A percentile compares a stretch with the other conserved stretches of the same genome.
phyloP scores from a whole-genome alignment of 805 yeast genomes.

The Saccharomyces kudriavzevii region DNA sequence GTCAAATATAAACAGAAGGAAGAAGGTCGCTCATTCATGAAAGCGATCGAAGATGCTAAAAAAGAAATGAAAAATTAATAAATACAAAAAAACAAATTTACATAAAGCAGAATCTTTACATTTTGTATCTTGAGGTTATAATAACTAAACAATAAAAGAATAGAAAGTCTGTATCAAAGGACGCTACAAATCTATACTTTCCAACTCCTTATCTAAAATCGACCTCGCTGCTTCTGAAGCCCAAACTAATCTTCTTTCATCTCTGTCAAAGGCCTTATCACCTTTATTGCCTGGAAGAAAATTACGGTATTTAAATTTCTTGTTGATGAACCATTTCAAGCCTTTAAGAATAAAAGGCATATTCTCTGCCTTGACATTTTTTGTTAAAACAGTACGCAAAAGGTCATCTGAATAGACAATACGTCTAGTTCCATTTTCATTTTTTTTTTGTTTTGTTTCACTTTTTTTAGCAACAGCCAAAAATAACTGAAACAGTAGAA shows the following conservation, averaged over 20 bases:
- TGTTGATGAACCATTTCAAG: conserved; percentile 26
- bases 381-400: conserved; percentile 16
- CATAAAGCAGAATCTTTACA: background rate
- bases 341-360: conserved; percentile 26
- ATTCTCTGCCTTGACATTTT: conserved; percentile 22
- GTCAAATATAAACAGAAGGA: conserved; percentile 55
- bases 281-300: conserved; percentile 15
- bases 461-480: conserved; percentile 58
- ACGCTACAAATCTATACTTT: conserved; percentile 5
- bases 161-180: background rate
- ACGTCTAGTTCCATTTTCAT: conserved; percentile 23
- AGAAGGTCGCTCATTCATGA: conserved; percentile 29
- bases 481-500: conserved; percentile 59
- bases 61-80: conserved; percentile 21
- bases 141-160: background rate
- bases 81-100: background rate
- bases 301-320: conserved; percentile 20
- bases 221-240: conserved; percentile 13
- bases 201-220: conserved; percentile 13
- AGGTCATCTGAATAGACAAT: conserved; percentile 25
- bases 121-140: background rate
- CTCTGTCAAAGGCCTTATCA: conserved; percentile 21
- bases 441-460: conserved; percentile 35
- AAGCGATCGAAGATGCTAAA: conserved; percentile 27
- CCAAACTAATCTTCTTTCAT: conserved; percentile 29